Percentiles rank a stretch among this genome's conserved stretches.
These are phyloP conservation scores for Wallacemonas sp. DNA, from an alignment of 208 protist genomes.

Conservation along the genomic window DNA sequence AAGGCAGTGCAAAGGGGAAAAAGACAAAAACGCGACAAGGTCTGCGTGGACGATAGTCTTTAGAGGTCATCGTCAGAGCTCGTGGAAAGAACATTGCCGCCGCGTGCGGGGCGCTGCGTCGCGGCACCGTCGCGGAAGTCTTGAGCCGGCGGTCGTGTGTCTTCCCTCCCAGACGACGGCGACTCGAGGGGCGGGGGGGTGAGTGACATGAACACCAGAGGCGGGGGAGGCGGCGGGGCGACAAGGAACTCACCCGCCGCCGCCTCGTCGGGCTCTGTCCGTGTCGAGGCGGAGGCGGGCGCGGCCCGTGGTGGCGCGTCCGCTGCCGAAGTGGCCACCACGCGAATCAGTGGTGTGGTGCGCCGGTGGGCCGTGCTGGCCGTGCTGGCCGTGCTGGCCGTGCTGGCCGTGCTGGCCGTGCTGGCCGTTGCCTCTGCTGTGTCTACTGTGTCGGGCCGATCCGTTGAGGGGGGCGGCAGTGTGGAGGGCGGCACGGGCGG, in stretches of 20 bases:
- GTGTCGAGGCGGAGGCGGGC: not conserved
- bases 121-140: not conserved
- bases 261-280: too few relatives aligned
- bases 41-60: too few relatives aligned
- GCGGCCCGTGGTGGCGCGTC: slow-evolving; percentile 6
- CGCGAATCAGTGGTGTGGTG: not conserved
- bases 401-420: too few relatives aligned
- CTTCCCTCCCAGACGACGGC: not conserved
- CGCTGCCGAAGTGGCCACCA: not conserved
- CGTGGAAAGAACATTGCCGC: slow-evolving; percentile 43
- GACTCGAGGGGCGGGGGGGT: not conserved
- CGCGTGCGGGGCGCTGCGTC: slow-evolving; percentile 22
- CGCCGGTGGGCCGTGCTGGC: too few relatives aligned
- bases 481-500: too few relatives aligned
- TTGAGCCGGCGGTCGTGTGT: not conserved
- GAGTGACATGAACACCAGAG: not conserved
- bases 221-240: not conserved
- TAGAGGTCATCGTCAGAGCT: slow-evolving; percentile 45
- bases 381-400: too few relatives aligned
- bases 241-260: not conserved
- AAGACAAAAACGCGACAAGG: too few relatives aligned
- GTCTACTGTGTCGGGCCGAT: not conserved
- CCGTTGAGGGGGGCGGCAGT: too few relatives aligned
- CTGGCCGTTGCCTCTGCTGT: not conserved
- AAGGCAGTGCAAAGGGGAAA: too few relatives aligned